These are phyloP conservation scores for Apiotrichum mycotoxinovorans DNA, from an alignment of 1,284 basidiomycete genomes.

Conservation along the genomic window DNA sequence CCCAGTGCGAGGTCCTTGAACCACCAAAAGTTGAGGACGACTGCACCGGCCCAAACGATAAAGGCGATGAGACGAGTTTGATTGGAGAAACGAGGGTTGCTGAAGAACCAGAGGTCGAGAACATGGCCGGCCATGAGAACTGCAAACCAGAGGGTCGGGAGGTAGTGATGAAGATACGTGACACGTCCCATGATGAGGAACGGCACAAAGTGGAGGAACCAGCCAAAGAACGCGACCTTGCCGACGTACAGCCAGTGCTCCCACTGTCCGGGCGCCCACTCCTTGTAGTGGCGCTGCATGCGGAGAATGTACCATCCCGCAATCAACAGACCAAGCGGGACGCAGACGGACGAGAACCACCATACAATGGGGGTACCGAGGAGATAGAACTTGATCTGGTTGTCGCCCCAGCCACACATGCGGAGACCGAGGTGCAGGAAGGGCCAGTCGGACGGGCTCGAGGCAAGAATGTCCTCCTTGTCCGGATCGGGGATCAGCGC, in stretches of 20 bases:
- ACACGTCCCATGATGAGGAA: constrained; percentile 93
- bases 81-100: constrained; percentile 59
- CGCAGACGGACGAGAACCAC: constrained; percentile 73
- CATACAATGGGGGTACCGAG: constrained; percentile 89
- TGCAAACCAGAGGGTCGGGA: constrained; percentile 93
- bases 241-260: constrained; percentile 90
- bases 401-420: constrained; percentile 96
- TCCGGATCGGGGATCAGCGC: constrained; percentile 94
- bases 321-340: constrained; percentile 59
- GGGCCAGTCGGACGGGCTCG: constrained; percentile 90
- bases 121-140: constrained; percentile 87
- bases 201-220: constrained; percentile 85
- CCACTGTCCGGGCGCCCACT: constrained; percentile 92
- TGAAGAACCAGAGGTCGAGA: constrained; percentile 87
- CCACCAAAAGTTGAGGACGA: constrained; percentile 86
- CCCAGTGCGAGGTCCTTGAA: constrained; percentile 86
- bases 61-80: constrained; percentile 71
- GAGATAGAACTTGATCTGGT: constrained; percentile 86
- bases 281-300: constrained; percentile 80
- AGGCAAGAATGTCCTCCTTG: constrained; percentile 95
- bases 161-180: constrained; percentile 54
- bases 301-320: constrained; percentile 72
- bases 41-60: constrained; percentile 57
- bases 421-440: constrained; percentile 80
- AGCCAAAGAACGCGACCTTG: constrained; percentile 87